Evolutionary conservation across 768 basidiomycete species (phyloP).

Genomic region (Pleurotus pulmonarius): DNA sequence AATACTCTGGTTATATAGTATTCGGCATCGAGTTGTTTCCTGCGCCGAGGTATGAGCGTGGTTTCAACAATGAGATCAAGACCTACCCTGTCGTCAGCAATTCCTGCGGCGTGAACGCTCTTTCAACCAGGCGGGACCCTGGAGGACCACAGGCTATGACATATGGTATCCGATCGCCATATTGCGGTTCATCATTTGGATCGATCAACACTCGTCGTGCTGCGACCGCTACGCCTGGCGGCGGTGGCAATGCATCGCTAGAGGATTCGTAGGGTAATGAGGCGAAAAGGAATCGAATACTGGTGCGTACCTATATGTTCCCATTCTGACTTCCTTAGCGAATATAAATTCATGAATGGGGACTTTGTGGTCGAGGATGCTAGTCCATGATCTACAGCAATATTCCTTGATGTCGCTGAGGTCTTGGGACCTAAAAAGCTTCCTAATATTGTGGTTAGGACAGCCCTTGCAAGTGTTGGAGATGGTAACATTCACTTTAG

Average conservation of each 20-base stretch:
- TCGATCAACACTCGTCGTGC: constrained; percentile 71
- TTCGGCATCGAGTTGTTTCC: constrained; percentile 72
- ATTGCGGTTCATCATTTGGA: constrained; percentile 81
- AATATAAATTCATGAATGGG: constrained; percentile 94
- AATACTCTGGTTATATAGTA: constrained; percentile 89
- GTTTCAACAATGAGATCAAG: background rate
- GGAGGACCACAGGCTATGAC: constrained; percentile 71
- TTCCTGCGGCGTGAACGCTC: constrained; percentile 72
- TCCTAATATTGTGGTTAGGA: constrained; percentile 39
- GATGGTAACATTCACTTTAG: constrained; percentile 59
- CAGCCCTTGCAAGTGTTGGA: no score
- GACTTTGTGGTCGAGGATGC: constrained; percentile 74
- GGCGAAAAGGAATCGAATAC: no score
- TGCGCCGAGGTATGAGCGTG: constrained; percentile 30
- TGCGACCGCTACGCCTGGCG: constrained; percentile 89
- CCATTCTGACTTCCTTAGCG: constrained; percentile 90
- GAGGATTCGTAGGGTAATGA: background rate
- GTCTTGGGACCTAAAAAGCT: constrained; percentile 87
- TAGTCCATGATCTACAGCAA: constrained; percentile 80
- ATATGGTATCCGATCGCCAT: constrained; percentile 92
- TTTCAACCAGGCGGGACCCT: constrained; percentile 64
- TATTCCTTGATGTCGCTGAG: constrained; percentile 87
- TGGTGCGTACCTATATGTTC: constrained; percentile 75
- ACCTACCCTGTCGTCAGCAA: constrained; percentile 60
- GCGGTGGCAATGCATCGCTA: constrained; percentile 82